A percentile compares a stretch with the other conserved stretches of the same genome.
phyloP scores from a whole-genome alignment of 2,329 filamentous ascomycete species.

The Clarireedia hainanense region DNA sequence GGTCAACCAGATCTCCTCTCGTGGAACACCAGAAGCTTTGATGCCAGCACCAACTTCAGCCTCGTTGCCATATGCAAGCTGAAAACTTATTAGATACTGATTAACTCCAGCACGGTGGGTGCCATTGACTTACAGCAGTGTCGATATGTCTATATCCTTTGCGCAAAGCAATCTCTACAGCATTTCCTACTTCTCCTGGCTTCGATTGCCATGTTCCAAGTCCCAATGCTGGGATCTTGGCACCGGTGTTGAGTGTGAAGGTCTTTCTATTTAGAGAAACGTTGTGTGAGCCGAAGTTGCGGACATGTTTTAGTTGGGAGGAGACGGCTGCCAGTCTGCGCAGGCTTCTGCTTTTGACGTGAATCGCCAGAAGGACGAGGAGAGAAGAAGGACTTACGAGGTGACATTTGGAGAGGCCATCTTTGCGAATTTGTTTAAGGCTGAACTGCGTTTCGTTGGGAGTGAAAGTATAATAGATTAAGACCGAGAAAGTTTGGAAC shows the following conservation, averaged over 20 bases:
- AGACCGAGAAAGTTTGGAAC: neutral
- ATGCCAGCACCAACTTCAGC: conserved; percentile 59
- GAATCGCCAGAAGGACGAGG: conserved; percentile 11
- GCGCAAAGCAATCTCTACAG: conserved; percentile 61
- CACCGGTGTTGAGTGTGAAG: conserved; percentile 67
- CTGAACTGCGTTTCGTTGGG: neutral
- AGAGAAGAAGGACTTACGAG: conserved; percentile 17
- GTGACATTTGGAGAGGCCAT: conserved; percentile 29
- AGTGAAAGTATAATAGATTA: neutral
- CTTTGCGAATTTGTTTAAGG: neutral
- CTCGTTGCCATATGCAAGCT: conserved; percentile 69
- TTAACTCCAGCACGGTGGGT: conserved; percentile 3
- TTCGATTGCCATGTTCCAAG: conserved; percentile 74
- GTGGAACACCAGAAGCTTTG: conserved; percentile 57
- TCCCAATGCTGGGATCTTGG: conserved; percentile 69
- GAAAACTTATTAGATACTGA: conserved; percentile 1
- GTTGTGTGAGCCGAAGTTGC: conserved; percentile 15
- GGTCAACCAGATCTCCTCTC: conserved; percentile 62
- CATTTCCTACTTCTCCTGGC: conserved; percentile 57
- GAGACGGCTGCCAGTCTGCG: conserved; percentile 6
- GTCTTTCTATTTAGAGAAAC: conserved; percentile 34
- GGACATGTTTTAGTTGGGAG: conserved; percentile 3
- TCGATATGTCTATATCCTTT: conserved; percentile 70
- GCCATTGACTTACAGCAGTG: conserved; percentile 34
- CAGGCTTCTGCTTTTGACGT: conserved; percentile 8